Percentiles rank a stretch among this genome's conserved stretches.
These are phyloP conservation scores for Kwoniella mangroviensis DNA, from an alignment of 768 basidiomycete genomes.

Conservation along the genomic window DNA sequence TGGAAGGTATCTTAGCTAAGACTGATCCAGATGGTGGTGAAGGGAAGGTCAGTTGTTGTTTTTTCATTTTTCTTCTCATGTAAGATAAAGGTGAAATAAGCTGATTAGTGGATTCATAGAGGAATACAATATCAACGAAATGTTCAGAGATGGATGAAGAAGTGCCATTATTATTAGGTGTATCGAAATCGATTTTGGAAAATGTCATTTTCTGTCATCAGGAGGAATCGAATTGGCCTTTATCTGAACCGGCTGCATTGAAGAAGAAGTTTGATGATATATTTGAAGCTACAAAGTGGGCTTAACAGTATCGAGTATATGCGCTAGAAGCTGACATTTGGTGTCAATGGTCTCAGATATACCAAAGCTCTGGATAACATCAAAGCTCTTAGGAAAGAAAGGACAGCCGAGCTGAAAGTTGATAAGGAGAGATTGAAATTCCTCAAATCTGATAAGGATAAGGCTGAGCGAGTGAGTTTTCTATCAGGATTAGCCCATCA, in stretches of 20 bases:
- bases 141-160: constrained; percentile 96
- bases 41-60: constrained; percentile 69
- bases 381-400: constrained; percentile 86
- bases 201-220: constrained; percentile 99
- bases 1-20: constrained; percentile 84
- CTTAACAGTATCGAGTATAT: constrained; percentile 53
- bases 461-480: constrained; percentile 71
- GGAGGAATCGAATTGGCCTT: constrained; percentile 97
- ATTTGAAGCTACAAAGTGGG: constrained; percentile 90
- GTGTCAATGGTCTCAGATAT: constrained; percentile 65
- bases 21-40: constrained; percentile 71
- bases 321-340: background rate
- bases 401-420: constrained; percentile 84
- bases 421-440: constrained; percentile 85
- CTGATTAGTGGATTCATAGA: constrained; percentile 61
- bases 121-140: constrained; percentile 90
- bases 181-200: constrained; percentile 96
- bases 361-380: constrained; percentile 95
- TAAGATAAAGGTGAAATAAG: background rate
- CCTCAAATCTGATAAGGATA: constrained; percentile 78
- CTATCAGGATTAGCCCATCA: background rate
- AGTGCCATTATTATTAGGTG: constrained; percentile 89
- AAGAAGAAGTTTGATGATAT: constrained; percentile 99
- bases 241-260: constrained; percentile 82
- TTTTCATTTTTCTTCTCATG: background rate